Base-by-base conservation (phyloP, 257 asterid genomes). In the Capsicum rhomboideum region DNA sequence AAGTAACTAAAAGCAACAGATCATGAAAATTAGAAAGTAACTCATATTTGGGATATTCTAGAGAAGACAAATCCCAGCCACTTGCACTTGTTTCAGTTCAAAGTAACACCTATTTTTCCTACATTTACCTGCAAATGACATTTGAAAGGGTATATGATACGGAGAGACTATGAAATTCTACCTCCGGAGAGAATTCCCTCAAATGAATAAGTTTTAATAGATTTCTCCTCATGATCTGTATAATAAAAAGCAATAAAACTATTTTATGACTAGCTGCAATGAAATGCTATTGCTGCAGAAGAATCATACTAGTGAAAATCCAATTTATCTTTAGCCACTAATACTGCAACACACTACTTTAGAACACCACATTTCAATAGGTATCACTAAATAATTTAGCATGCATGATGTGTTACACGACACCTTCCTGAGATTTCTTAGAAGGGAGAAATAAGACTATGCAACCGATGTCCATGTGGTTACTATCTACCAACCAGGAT, bases 111-210 rank as follows among this genome's bases (percentile, higher is more conserved):
- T 49, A 75, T 75, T 46, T 74, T 42, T 59, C 40, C 40, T 74
- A 46, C 59, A 74, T 74, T 87, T 84, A 96, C 99, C 99, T 94
- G 99, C 99, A 96, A 85, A 93, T 90, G 86, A 94, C 94, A 80
- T 96, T 93, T 44, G 99, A 98, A 79, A 96, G 87, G 54, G 85
- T 91, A 84, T 93, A 89, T 83, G 97, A 88, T 83, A 86, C 46
- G 34, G 89, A 86, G n/a, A 58, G 86, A 82, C 86, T 85, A 7
- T 79, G 89, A 87, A 96, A 92, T 88, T 92, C 97, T 52, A 98
- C 98, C 92, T 96, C 98, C 2, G 98, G 97, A 85, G 98, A 97
- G 61, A 94, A 96, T 90, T 96, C 99, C 88, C 97, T 91, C 67
- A 96, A 87, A 44, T 93, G 96, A 46, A 94, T 93, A 88, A 86